phyloP scores from a whole-genome alignment of 495 filamentous ascomycete species.

The Baudoinia panamericana region DNA sequence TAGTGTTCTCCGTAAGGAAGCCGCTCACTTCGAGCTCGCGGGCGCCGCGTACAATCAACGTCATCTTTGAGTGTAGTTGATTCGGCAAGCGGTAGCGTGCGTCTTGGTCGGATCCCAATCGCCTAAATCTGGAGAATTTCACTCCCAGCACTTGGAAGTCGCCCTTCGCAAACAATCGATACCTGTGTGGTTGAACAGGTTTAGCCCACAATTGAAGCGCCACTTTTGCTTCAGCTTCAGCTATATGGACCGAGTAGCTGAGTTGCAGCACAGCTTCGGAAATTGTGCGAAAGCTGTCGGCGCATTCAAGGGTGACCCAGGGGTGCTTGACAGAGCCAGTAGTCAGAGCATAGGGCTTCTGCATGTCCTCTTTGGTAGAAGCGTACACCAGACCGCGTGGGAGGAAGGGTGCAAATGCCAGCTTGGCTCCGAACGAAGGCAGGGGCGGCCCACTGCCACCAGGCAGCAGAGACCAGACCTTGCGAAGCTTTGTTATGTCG shows the following conservation, averaged over 20 bases:
- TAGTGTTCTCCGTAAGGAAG: neutral
- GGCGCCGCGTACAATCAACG: neutral
- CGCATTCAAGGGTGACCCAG: conserved; percentile 1
- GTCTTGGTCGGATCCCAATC: neutral
- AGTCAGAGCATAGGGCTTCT: neutral
- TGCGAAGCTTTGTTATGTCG: no score
- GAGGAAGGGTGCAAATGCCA: conserved; percentile 1
- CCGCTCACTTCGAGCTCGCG: neutral
- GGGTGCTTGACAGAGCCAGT: neutral
- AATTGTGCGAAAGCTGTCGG: neutral
- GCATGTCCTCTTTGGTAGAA: neutral
- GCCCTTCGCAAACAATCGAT: neutral
- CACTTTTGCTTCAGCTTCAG: conserved; percentile 3
- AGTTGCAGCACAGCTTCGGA: conserved; percentile 4
- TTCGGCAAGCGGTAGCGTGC: conserved; percentile 1
- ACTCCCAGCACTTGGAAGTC: conserved; percentile 1
- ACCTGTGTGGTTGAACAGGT: neutral
- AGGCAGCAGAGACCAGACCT: conserved; percentile 2
- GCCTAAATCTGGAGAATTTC: neutral
- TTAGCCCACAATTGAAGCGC: conserved; percentile 2
- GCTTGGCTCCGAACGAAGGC: conserved; percentile 1
- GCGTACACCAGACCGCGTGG: neutral
- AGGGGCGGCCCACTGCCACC: conserved; percentile 1
- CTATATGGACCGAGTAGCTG: conserved; percentile 1
- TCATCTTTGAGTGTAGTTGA: neutral